phyloP scores from a whole-genome alignment of 352 stramenopile genomes.

The Pythium rhizo-oryzae region DNA sequence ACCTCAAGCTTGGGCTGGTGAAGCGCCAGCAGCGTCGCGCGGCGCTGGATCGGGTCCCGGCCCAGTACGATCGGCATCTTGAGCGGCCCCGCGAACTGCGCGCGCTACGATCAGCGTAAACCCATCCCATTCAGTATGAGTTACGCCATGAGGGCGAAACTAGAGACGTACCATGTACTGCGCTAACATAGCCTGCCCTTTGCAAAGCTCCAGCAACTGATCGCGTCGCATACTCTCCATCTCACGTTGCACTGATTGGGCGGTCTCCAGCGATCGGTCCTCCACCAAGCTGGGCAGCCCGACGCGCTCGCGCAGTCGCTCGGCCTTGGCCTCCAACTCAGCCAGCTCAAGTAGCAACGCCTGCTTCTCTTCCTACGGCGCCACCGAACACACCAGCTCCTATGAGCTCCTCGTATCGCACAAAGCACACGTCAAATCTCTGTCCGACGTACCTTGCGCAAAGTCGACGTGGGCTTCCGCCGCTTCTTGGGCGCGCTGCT shows the following conservation, averaged over 20 bases:
- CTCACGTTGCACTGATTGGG: neutral
- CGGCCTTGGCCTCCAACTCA: slow-evolving; percentile 1
- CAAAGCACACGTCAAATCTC: too few relatives aligned
- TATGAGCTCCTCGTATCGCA: neutral
- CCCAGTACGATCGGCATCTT: slow-evolving; percentile 10
- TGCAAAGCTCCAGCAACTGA: slow-evolving; percentile 3
- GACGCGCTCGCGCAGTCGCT: slow-evolving; percentile 6
- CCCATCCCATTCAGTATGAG: too few relatives aligned
- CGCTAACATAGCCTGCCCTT: slow-evolving; percentile 9
- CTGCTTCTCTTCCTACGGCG: slow-evolving; percentile 18
- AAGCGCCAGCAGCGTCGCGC: slow-evolving; percentile 1
- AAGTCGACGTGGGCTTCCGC: slow-evolving; percentile 11
- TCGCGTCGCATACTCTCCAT: neutral
- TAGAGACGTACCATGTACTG: slow-evolving; percentile 21
- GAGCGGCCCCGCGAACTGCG: neutral
- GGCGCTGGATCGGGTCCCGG: slow-evolving; percentile 7
- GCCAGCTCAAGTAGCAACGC: slow-evolving; percentile 16
- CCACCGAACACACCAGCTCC: too few relatives aligned
- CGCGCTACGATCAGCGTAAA: neutral
- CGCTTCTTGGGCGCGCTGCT: neutral
- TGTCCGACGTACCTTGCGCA: slow-evolving; percentile 6
- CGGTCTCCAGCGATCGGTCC: neutral
- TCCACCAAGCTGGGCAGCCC: slow-evolving; percentile 12
- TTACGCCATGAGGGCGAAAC: too few relatives aligned
- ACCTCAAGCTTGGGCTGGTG: slow-evolving; percentile 7